These are phyloP conservation scores for Cercophora sp. DNA, from an alignment of 495 filamentous ascomycete species.

Conservation along the genomic window DNA sequence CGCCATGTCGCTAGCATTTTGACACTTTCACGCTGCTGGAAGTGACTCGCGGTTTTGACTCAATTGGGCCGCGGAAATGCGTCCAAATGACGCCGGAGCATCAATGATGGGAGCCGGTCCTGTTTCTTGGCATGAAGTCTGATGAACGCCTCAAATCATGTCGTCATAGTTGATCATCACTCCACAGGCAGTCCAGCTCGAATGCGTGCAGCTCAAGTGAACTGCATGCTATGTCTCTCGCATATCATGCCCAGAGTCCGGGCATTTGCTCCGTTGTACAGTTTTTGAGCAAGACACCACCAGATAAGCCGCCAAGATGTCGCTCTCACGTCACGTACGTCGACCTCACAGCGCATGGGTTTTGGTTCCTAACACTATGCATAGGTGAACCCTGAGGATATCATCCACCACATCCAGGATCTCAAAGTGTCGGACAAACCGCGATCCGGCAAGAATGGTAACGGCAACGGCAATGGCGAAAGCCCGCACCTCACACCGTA, in stretches of 20 bases:
- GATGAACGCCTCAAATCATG: background rate
- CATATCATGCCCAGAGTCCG: background rate
- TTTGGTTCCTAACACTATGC: conserved; percentile 14
- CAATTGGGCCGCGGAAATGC: too few relatives aligned
- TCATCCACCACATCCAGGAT: conserved; percentile 52
- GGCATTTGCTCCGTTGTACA: background rate
- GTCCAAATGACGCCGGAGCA: too few relatives aligned
- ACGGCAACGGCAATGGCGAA: conserved; percentile 31
- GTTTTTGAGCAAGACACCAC: background rate
- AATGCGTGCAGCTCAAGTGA: background rate
- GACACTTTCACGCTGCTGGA: too few relatives aligned
- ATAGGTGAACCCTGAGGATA: conserved; percentile 59
- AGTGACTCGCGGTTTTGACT: too few relatives aligned
- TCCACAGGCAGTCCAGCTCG: background rate
- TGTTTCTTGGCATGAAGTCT: background rate
- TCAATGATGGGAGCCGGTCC: background rate
- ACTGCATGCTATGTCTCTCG: background rate
- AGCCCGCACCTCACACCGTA: conserved; percentile 58
- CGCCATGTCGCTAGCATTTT: too few relatives aligned
- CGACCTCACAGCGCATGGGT: background rate
- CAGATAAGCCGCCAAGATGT: conserved; percentile 12
- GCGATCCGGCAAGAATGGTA: too few relatives aligned
- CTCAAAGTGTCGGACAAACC: conserved; percentile 35
- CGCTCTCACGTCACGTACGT: conserved; percentile 25
- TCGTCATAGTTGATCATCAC: background rate